Conservation (phyloP, 164 flowering plant genomes). For the Stephania japonica region DNA sequence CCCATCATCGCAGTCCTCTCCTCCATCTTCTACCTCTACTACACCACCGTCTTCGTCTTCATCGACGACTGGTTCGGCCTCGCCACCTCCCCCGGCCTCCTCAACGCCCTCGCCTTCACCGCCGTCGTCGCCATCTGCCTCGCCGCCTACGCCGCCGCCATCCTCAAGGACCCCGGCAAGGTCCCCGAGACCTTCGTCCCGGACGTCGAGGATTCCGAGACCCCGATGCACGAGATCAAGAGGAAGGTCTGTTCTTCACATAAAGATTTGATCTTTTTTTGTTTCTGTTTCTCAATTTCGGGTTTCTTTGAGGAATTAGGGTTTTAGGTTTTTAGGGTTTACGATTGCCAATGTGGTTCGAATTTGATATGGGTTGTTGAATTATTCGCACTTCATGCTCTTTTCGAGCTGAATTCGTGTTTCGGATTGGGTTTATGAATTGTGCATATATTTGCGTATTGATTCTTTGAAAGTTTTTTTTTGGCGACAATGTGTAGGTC, state of each 20-base stretch:
- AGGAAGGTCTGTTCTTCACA: slow-evolving; percentile 55
- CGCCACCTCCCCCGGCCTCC: slow-evolving; percentile 63
- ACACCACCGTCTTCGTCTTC: slow-evolving; percentile 61
- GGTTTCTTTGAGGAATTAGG: not conserved
- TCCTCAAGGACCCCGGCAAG: slow-evolving; percentile 72
- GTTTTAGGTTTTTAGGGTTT: not conserved
- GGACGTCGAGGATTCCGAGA: slow-evolving; percentile 67
- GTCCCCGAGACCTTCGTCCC: slow-evolving; percentile 66
- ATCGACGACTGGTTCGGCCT: slow-evolving; percentile 85
- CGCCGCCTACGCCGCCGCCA: slow-evolving; percentile 42
- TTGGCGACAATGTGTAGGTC: too few relatives aligned
- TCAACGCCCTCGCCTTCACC: slow-evolving; percentile 63
- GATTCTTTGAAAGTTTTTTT: not conserved
- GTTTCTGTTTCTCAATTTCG: not conserved
- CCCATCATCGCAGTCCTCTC: slow-evolving; percentile 60
- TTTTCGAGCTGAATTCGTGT: too few relatives aligned
- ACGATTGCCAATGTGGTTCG: too few relatives aligned
- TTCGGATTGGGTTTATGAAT: too few relatives aligned
- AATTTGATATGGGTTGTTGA: too few relatives aligned
- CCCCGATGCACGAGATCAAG: slow-evolving; percentile 85
- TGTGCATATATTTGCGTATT: not conserved
- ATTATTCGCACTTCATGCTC: too few relatives aligned
- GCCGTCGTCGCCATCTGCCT: slow-evolving; percentile 47
- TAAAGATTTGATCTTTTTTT: not conserved
- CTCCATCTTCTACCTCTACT: slow-evolving; percentile 57